Evolutionary conservation across 2,329 filamentous ascomycete genomes (phyloP).

Genomic region (Cylindrodendrum hubeiense): DNA sequence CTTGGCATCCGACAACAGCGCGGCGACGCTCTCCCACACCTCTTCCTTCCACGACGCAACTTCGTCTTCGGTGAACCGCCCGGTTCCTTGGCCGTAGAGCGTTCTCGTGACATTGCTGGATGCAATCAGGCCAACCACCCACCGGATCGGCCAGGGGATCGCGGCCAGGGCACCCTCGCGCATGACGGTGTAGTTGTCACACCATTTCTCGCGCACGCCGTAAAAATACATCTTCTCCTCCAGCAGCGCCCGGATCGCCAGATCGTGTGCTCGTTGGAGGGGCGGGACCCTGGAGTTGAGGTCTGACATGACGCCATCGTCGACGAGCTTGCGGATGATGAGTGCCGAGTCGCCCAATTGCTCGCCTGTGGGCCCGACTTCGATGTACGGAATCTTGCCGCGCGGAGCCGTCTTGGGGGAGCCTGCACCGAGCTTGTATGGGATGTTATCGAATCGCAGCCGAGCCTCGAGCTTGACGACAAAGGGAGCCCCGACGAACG

Average conservation of each 20-base stretch:
- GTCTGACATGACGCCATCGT: constrained; percentile 57
- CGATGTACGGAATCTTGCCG: constrained; percentile 72
- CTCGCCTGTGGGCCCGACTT: constrained; percentile 42
- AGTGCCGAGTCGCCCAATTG: constrained; percentile 65
- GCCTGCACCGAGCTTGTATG: constrained; percentile 61
- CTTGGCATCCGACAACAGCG: constrained; percentile 55
- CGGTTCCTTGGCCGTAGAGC: constrained; percentile 69
- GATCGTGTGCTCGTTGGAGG: constrained; percentile 58
- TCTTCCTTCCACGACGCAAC: constrained; percentile 58
- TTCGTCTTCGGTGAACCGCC: constrained; percentile 64
- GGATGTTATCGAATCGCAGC: constrained; percentile 64
- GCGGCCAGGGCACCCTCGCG: constrained; percentile 61
- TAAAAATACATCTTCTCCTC: constrained; percentile 74
- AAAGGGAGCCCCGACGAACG: constrained; percentile 71
- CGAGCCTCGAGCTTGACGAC: constrained; percentile 73
- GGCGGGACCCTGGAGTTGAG: constrained; percentile 59
- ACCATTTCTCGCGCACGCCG: constrained; percentile 67
- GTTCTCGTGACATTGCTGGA: constrained; percentile 57
- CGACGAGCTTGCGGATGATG: constrained; percentile 61
- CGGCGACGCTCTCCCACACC: constrained; percentile 66
- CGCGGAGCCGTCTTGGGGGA: constrained; percentile 60
- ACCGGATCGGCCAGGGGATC: constrained; percentile 64
- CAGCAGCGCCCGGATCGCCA: constrained; percentile 65
- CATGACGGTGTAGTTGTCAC: constrained; percentile 70
- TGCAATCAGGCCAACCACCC: constrained; percentile 63